A percentile compares a stretch with the other conserved stretches of the same genome.
Conservation (phyloP, 1,139 yeast genomes). For the Saccharomyces hybrid region DNA sequence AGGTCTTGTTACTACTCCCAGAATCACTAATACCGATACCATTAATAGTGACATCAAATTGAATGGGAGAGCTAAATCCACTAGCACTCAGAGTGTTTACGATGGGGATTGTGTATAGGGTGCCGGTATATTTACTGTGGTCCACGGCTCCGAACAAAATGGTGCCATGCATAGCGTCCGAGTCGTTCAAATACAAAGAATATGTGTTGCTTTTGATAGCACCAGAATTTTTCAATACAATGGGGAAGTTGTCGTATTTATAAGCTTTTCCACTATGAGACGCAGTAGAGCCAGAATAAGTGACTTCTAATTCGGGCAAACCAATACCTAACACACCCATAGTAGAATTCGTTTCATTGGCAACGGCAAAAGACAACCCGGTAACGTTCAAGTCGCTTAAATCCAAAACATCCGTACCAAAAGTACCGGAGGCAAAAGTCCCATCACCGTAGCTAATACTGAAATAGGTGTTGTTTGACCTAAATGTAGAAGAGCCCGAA, state of each 20-base stretch:
- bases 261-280: conserved; percentile 14
- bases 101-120: conserved; percentile 38
- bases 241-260: conserved; percentile 38
- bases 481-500: conserved; percentile 39
- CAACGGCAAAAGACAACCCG: conserved; percentile 49
- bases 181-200: conserved; percentile 42
- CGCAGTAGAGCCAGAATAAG: conserved; percentile 28
- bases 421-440: conserved; percentile 49
- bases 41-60: conserved; percentile 39
- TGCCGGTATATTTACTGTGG: conserved; percentile 42
- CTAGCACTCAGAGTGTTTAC: conserved; percentile 30
- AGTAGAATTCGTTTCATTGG: conserved; percentile 43
- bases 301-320: conserved; percentile 44
- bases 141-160: conserved; percentile 54
- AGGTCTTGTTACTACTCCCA: conserved; percentile 22
- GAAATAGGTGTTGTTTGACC: conserved; percentile 39
- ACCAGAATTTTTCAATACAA: conserved; percentile 45
- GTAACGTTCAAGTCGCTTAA: conserved; percentile 37
- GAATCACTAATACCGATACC: conserved; percentile 33
- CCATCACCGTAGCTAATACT: conserved; percentile 52
- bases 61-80: conserved; percentile 31
- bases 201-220: conserved; percentile 44
- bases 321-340: conserved; percentile 61
- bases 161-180: conserved; percentile 36
- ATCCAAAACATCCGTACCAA: conserved; percentile 46